These are phyloP conservation scores for Fomitiporia mediterranea DNA, from an alignment of 1,284 basidiomycete genomes.

Conservation along the genomic window DNA sequence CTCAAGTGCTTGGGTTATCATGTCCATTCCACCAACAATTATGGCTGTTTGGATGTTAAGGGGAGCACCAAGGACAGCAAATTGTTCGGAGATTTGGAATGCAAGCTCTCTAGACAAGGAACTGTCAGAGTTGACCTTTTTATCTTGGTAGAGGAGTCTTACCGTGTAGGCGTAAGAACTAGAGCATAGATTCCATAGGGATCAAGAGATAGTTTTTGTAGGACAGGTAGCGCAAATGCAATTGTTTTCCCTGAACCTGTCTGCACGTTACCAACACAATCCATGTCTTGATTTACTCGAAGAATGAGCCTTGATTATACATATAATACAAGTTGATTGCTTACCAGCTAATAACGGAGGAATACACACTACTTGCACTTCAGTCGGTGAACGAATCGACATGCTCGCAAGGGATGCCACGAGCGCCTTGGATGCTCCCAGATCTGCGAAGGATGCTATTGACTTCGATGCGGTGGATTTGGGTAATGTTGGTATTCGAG, in stretches of 20 bases:
- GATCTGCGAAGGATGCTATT: slow-evolving; percentile 52
- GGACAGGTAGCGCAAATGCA: slow-evolving; percentile 93
- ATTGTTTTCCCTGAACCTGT: slow-evolving; percentile 98
- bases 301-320: slow-evolving; percentile 21
- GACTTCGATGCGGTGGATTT: slow-evolving; percentile 18
- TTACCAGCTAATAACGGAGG: slow-evolving; percentile 78
- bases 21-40: slow-evolving; percentile 97
- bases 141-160: slow-evolving; percentile 24
- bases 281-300: slow-evolving; percentile 54
- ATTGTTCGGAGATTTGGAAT: slow-evolving; percentile 96
- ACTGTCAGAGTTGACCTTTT: neutral
- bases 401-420: slow-evolving; percentile 72
- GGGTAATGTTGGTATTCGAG: slow-evolving; percentile 6
- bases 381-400: slow-evolving; percentile 84
- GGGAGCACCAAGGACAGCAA: slow-evolving; percentile 83
- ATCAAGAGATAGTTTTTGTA: slow-evolving; percentile 84
- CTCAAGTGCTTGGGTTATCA: slow-evolving; percentile 92
- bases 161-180: slow-evolving; percentile 92
- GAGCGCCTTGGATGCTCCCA: slow-evolving; percentile 74
- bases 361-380: slow-evolving; percentile 88
- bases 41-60: slow-evolving; percentile 82
- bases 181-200: slow-evolving; percentile 94
- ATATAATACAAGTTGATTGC: neutral
- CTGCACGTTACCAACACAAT: slow-evolving; percentile 97
- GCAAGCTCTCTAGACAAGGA: slow-evolving; percentile 81